A percentile compares a stretch with the other conserved stretches of the same genome.
These are phyloP conservation scores for Arthrobotrys entomopaga DNA, from an alignment of 2,329 filamentous ascomycete species.

Conservation along the genomic window DNA sequence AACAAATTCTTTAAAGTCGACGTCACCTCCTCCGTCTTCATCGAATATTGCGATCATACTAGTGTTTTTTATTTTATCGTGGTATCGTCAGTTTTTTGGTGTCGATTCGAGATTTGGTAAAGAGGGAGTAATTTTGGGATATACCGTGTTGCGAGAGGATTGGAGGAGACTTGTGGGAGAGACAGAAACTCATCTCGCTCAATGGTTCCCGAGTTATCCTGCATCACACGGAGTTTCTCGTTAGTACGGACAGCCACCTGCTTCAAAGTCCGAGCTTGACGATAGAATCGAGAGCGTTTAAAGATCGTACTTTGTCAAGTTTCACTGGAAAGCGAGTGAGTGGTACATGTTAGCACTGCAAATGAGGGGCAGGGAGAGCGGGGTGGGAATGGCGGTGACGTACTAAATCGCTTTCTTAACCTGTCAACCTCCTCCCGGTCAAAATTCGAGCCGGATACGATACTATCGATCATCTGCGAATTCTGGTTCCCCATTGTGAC, in stretches of 20 bases:
- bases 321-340: slow-evolving; percentile 71
- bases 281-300: background rate
- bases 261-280: background rate
- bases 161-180: slow-evolving; percentile 95
- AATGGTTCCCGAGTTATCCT: slow-evolving; percentile 98
- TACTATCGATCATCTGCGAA: slow-evolving; percentile 86
- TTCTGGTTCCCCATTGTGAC: slow-evolving; percentile 74
- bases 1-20: slow-evolving; percentile 99
- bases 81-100: background rate
- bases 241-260: slow-evolving; percentile 29
- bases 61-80: slow-evolving; percentile 29
- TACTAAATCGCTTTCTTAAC: slow-evolving; percentile 87
- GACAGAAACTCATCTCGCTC: slow-evolving; percentile 98
- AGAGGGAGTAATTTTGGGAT: slow-evolving; percentile 13
- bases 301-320: slow-evolving; percentile 82
- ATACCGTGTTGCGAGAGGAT: slow-evolving; percentile 92
- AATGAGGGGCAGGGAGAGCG: slow-evolving; percentile 28
- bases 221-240: slow-evolving; percentile 24
- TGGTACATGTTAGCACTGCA: slow-evolving; percentile 19
- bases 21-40: slow-evolving; percentile 95
- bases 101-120: background rate
- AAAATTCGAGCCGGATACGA: slow-evolving; percentile 97
- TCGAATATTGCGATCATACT: slow-evolving; percentile 99
- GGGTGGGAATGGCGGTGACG: slow-evolving; percentile 7
- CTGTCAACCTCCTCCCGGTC: slow-evolving; percentile 97